Evolutionary conservation across 352 stramenopile genomes (phyloP).

Genomic region (Pythium sukuiense): DNA sequence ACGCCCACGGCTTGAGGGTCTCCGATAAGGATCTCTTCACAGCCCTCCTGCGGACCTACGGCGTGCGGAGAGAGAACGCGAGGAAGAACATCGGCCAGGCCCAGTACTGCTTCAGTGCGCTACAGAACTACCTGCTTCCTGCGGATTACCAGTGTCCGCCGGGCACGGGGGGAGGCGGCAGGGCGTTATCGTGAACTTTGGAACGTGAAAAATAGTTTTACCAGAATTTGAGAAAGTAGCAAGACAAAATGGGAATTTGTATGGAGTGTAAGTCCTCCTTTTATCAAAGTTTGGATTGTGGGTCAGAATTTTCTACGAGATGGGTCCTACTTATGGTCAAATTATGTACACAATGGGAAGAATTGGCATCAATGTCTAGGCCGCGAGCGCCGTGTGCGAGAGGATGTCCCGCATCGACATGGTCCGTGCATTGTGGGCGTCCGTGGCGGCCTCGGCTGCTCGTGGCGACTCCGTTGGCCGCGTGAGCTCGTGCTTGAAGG

Average conservation of each 20-base stretch:
- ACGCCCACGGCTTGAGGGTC: conserved; percentile 48
- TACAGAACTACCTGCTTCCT: conserved; percentile 85
- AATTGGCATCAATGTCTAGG: conserved; percentile 11
- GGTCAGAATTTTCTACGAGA: background rate
- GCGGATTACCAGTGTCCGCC: conserved; percentile 77
- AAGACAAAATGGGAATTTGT: background rate
- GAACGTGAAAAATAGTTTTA: conserved; percentile 3
- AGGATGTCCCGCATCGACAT: conserved; percentile 84
- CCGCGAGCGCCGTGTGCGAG: conserved; percentile 35
- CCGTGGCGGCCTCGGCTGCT: conserved; percentile 2
- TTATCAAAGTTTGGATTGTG: background rate
- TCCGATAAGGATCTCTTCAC: conserved; percentile 62
- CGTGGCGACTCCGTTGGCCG: conserved; percentile 19
- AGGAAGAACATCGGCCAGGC: conserved; percentile 87
- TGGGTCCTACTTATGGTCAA: conserved; percentile 4
- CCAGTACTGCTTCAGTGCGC: conserved; percentile 80
- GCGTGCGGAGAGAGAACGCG: conserved; percentile 80
- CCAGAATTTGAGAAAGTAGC: background rate
- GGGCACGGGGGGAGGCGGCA: conserved; percentile 72
- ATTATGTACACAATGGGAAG: conserved; percentile 11
- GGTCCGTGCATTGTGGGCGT: conserved; percentile 25
- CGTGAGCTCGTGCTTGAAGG: conserved; percentile 56
- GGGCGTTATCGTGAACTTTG: conserved; percentile 47
- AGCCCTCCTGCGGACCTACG: conserved; percentile 66
- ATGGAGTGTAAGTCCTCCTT: background rate